Evolutionary conservation across 2,329 filamentous ascomycete genomes (phyloP).

Genomic region (Phialophora chinensis): DNA sequence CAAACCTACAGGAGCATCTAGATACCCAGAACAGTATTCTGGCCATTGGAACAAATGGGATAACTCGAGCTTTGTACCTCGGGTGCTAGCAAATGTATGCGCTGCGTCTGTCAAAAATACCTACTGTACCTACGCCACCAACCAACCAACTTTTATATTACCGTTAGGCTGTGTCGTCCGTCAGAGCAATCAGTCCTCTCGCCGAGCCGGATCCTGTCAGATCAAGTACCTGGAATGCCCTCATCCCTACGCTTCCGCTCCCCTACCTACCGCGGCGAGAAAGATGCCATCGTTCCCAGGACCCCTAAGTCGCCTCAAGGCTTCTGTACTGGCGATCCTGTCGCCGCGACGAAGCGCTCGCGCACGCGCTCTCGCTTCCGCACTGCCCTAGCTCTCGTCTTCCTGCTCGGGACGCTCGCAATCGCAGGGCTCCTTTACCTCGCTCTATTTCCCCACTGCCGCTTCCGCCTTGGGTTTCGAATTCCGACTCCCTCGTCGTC

Average conservation of each 20-base stretch:
- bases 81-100: background rate
- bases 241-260: slow-evolving; percentile 20
- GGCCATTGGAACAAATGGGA: background rate
- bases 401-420: slow-evolving; percentile 10
- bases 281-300: slow-evolving; percentile 5
- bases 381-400: background rate
- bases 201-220: background rate
- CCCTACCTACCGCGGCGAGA: slow-evolving; percentile 4
- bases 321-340: slow-evolving; percentile 16
- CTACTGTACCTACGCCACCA: background rate
- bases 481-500: background rate
- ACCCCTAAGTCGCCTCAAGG: slow-evolving; percentile 22
- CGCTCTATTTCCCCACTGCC: slow-evolving; percentile 6
- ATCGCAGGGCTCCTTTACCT: background rate
- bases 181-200: background rate
- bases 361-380: background rate
- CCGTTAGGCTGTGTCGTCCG: background rate
- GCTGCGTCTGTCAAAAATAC: background rate
- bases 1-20: background rate
- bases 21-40: background rate
- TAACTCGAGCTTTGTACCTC: background rate
- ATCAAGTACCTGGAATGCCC: slow-evolving; percentile 4
- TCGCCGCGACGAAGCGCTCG: background rate
- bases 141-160: background rate
- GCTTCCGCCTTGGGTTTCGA: background rate